Base-by-base conservation (phyloP, 208 protist species). In the Crithidia sp. region DNA sequence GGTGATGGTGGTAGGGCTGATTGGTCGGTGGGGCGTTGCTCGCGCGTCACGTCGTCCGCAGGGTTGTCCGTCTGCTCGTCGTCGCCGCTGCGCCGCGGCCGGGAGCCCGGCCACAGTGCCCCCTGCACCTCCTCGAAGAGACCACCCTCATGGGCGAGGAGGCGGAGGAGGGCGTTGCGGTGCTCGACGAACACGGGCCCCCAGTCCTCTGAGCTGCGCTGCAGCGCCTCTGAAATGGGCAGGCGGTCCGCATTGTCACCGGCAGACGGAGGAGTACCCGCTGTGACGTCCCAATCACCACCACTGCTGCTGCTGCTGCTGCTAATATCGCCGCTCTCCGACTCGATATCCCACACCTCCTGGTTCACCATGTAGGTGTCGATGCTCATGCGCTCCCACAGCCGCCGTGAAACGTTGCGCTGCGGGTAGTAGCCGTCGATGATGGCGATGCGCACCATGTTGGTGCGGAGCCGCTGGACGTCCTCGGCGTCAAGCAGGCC, bases 391-490 rank as follows among this genome's bases (percentile, higher is more conserved):
- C 59, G 63, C 14, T 43, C 37, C 57, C 62, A 71, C 63, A 60
- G 8, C n/a, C 19, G 40, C 13, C 28, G 64, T 5, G 65, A 67
- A 13, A 74, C 44, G 55, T 81, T 76, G 10, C 74, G 70, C 40
- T 47, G 9, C 0, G 80, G 80, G 67, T 81, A 81, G 61, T 76
- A 84, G 14, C 63, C 75, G 50, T 84, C 80, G 39, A 84, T 65
- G 57, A 84, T 50, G 50, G 64, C 75, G 44, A 84, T 62, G 37
- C 65, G 68, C 59, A 74, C 80, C 2, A 28, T 49, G 60, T 84
- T 71, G 5, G 53, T 28, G 55, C 73, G 69, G 36, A 80, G 41
- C 2, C 44, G 67, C 37, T 47, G 63, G 28, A 66, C 28, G 16
- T 81, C 74, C 16, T 53, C 66, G 2, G 58, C 19, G 16, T 19